Evolutionary conservation across 305 asterid species (phyloP).

Genomic region (Ilex paraguariensis): DNA sequence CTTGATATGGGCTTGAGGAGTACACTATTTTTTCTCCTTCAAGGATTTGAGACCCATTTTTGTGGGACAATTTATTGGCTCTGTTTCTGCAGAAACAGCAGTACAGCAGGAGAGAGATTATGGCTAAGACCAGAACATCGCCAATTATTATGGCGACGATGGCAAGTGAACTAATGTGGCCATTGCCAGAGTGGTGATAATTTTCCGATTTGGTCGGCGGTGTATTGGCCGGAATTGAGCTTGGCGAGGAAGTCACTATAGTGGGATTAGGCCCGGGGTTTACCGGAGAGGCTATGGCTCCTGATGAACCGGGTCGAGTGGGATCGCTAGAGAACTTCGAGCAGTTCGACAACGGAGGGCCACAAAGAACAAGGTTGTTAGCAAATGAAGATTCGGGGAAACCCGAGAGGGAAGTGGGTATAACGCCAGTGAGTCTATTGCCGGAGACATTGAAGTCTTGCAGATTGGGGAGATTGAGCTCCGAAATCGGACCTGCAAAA

Average conservation of each 20-base stretch:
- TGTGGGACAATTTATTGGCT: conserved; percentile 25
- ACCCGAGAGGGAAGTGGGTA: conserved; percentile 54
- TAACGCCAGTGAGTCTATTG: conserved; percentile 48
- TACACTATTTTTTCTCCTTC: conserved; percentile 60
- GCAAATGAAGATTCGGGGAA: conserved; percentile 52
- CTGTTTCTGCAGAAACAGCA: conserved; percentile 54
- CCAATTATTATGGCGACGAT: conserved; percentile 61
- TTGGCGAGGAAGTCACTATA: conserved; percentile 49
- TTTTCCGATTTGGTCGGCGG: conserved; percentile 27
- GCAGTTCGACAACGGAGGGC: conserved; percentile 59
- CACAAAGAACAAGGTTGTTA: conserved; percentile 47
- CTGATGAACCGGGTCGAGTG: conserved; percentile 39
- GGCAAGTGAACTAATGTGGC: conserved; percentile 46
- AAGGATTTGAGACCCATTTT: conserved; percentile 26
- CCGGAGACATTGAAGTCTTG: conserved; percentile 79
- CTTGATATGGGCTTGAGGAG: conserved; percentile 80
- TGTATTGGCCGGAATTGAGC: conserved; percentile 37
- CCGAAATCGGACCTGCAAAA: conserved; percentile 52
- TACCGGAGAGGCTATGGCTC: conserved; percentile 62
- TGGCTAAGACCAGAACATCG: conserved; percentile 47
- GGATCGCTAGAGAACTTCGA: conserved; percentile 23
- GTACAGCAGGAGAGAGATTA: conserved; percentile 56
- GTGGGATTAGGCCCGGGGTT: conserved; percentile 27
- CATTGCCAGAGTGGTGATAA: conserved; percentile 12
- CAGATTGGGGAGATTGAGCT: conserved; percentile 33